Evolutionary conservation across 2,329 filamentous ascomycete genomes (phyloP), one percentile per base, ranked within the genome.

Genomic region (Fusarium secorum): DNA sequence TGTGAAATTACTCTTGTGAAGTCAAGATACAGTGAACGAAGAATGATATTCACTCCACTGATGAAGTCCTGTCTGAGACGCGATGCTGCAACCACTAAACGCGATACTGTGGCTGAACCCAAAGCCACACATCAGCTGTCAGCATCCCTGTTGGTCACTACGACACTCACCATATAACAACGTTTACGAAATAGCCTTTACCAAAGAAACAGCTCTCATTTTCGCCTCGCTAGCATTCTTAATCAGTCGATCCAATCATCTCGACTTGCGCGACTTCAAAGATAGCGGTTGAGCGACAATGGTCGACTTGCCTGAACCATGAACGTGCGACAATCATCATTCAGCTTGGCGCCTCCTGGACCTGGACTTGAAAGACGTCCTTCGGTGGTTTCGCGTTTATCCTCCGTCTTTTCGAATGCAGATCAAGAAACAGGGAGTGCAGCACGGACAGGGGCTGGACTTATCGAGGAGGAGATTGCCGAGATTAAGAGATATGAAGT

Each of bases 401-500:
- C 90, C 46, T 91, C 90, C 66, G 88, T 89, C 38, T 85, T 93
- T 61, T 91, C 90, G 59, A 87, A 82, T 67, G 86, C 85, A 66
- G 91, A 94, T 79, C 86, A 85, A 67, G 87, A 90, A 65, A 82
- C 85, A 65, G 82, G 82, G 22, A 83, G 83, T 66, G 83, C 84
- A 52, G 82, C 84, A 38, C 80, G 79, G 15, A 85, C 85, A 32
- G 89, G 86, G 60, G 89, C 93, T 76, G 88, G 91, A 67, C 89
- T 91, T 69, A 93, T 97, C 73, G 92, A 94, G 67, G 95, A 98
- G 78, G 96, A 99, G 83, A 97, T 99, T 78, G 95, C 93, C 30
- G 92, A 98, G 84, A 98, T 99, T 79, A 98, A 98, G 83, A 89
- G 95, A 83, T 99, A 99, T 83, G 96, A 97, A 84, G 89, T 91